These are phyloP conservation scores for Pseudogymnoascus sp. DNA, from an alignment of 2,329 filamentous ascomycete genomes.

Conservation along the genomic window DNA sequence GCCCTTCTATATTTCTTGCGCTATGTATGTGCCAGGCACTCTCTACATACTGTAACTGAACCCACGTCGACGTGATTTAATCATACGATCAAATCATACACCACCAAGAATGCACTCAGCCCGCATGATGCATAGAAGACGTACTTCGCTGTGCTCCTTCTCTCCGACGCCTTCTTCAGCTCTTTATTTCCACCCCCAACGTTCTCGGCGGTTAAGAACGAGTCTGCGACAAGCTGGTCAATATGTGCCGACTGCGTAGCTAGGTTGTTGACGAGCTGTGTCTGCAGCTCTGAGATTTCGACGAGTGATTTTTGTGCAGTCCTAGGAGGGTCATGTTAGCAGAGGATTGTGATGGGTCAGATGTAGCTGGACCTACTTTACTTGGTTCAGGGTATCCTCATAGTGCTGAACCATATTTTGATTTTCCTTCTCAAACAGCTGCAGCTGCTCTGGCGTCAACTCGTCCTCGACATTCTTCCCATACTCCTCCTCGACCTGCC, in stretches of 20 bases:
- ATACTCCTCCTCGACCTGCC: slow-evolving; percentile 18
- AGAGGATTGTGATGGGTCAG: neutral
- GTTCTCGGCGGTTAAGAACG: slow-evolving; percentile 73
- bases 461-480: slow-evolving; percentile 35
- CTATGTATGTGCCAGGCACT: neutral
- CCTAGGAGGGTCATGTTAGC: slow-evolving; percentile 35
- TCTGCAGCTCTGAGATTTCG: slow-evolving; percentile 89
- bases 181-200: slow-evolving; percentile 85
- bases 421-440: slow-evolving; percentile 90
- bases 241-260: slow-evolving; percentile 82
- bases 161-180: slow-evolving; percentile 70
- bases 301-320: slow-evolving; percentile 82
- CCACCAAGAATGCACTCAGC: slow-evolving; percentile 62
- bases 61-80: neutral
- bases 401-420: slow-evolving; percentile 88
- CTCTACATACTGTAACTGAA: neutral
- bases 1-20: neutral
- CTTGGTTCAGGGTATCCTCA: slow-evolving; percentile 87
- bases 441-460: slow-evolving; percentile 75
- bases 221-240: slow-evolving; percentile 78
- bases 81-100: slow-evolving; percentile 66
- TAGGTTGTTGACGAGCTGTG: slow-evolving; percentile 77
- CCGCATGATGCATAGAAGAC: slow-evolving; percentile 76
- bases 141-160: slow-evolving; percentile 63
- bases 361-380: slow-evolving; percentile 55